Evolutionary conservation across 345 rosid genomes (phyloP).

Genomic region (Eucalyptus erythrocorys): DNA sequence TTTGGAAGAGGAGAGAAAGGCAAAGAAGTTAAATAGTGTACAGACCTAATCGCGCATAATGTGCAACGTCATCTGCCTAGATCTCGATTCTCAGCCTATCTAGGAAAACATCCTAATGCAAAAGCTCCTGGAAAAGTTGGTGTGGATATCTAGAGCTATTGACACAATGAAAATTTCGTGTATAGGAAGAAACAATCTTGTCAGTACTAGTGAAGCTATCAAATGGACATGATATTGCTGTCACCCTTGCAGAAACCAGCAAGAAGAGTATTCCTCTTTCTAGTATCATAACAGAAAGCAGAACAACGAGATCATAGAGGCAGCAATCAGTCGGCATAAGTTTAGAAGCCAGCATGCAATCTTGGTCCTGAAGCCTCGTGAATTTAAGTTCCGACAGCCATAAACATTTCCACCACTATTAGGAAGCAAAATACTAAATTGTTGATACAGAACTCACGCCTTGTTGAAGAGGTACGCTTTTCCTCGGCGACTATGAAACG

Average conservation of each 20-base stretch:
- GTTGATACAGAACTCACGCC: slow-evolving; percentile 29
- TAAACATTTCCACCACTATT: background rate
- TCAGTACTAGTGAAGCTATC: background rate
- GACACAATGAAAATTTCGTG: background rate
- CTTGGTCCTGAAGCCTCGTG: background rate
- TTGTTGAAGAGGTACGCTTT: slow-evolving; percentile 79
- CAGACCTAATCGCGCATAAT: background rate
- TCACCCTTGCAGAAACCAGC: background rate
- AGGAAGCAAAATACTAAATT: background rate
- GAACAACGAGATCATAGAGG: background rate
- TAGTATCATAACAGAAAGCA: background rate
- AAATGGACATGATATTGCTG: background rate
- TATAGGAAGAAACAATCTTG: background rate
- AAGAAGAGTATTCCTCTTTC: background rate
- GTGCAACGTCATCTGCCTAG: background rate
- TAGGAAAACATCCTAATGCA: background rate
- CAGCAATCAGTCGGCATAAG: background rate
- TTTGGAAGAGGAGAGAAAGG: background rate
- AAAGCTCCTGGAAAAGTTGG: background rate
- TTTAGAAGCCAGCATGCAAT: background rate
- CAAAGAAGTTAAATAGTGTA: background rate
- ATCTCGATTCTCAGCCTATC: background rate
- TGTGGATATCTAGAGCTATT: background rate
- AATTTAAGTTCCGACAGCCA: background rate
- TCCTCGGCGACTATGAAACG: slow-evolving; percentile 64